Percentiles rank a stretch among this genome's conserved stretches.
These are phyloP conservation scores for Aspergillus pseudoterreus DNA, from an alignment of 2,329 filamentous ascomycete species.

Conservation along the genomic window DNA sequence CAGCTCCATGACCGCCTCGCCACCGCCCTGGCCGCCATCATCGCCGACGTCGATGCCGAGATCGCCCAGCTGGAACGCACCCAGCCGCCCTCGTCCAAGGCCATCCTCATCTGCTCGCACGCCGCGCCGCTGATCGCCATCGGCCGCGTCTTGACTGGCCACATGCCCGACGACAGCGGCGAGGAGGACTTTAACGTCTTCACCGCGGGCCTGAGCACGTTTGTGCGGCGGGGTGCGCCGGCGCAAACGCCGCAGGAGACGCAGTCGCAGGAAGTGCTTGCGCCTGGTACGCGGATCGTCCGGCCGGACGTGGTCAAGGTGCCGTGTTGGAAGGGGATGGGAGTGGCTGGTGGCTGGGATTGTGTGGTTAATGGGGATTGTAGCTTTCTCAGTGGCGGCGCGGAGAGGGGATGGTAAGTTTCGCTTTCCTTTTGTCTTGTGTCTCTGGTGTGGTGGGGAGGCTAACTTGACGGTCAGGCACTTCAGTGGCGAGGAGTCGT, in stretches of 20 bases:
- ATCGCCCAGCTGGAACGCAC: constrained; percentile 32
- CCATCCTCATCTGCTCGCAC: constrained; percentile 81
- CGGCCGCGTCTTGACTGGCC: constrained; percentile 75
- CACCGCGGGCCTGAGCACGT: constrained; percentile 76
- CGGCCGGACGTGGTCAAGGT: constrained; percentile 16
- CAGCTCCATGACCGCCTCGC: constrained; percentile 78
- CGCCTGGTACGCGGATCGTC: constrained; percentile 27
- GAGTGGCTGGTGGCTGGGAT: constrained; percentile 73
- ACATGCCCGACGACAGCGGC: constrained; percentile 66
- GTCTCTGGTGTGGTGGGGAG: not conserved
- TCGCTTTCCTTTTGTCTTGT: constrained; percentile 20
- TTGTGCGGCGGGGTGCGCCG: constrained; percentile 42
- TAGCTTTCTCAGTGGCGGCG: constrained; percentile 71
- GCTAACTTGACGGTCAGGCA: constrained; percentile 28
- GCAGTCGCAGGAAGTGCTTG: constrained; percentile 12
- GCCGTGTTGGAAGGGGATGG: constrained; percentile 55
- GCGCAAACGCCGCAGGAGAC: constrained; percentile 11
- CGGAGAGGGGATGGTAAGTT: constrained; percentile 81
- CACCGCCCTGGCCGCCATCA: constrained; percentile 64
- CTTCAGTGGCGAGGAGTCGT: constrained; percentile 46
- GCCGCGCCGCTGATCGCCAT: constrained; percentile 85
- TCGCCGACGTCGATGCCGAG: constrained; percentile 65
- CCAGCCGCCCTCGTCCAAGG: constrained; percentile 48
- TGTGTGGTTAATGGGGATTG: constrained; percentile 81
- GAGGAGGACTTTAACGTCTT: constrained; percentile 80